Conservation (phyloP, 805 yeast species). For the Myxozyma neotropica region DNA sequence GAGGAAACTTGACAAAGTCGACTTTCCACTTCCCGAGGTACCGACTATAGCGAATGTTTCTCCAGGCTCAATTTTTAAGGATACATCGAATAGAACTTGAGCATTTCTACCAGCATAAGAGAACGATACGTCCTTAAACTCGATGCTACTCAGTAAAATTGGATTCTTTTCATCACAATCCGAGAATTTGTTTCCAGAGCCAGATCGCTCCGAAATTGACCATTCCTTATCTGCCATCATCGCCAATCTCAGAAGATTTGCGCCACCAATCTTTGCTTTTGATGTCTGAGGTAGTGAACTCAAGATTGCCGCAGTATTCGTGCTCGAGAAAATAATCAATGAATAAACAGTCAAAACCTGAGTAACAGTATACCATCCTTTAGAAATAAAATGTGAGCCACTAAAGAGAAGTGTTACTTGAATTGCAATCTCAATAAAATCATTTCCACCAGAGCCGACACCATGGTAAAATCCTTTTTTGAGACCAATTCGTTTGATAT, state of each 20-base stretch:
- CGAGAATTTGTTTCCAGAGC: background rate
- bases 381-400: slow-evolving; percentile 72
- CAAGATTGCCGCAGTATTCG: slow-evolving; percentile 61
- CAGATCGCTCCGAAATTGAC: background rate
- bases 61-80: slow-evolving; percentile 49
- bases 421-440: slow-evolving; percentile 48
- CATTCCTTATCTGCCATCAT: slow-evolving; percentile 16
- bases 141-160: slow-evolving; percentile 35
- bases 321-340: slow-evolving; percentile 70
- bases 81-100: slow-evolving; percentile 44
- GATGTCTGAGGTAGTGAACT: slow-evolving; percentile 75
- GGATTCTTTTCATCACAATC: background rate
- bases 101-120: slow-evolving; percentile 15
- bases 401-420: slow-evolving; percentile 77
- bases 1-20: slow-evolving; percentile 66
- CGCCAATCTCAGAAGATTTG: slow-evolving; percentile 27
- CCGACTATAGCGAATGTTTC: slow-evolving; percentile 74
- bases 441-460: slow-evolving; percentile 41
- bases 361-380: slow-evolving; percentile 55
- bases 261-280: slow-evolving; percentile 59
- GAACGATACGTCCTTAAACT: slow-evolving; percentile 53
- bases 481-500: slow-evolving; percentile 36
- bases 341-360: slow-evolving; percentile 70
- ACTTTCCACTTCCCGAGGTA: slow-evolving; percentile 88
- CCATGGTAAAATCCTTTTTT: slow-evolving; percentile 28